Conservation (phyloP, 306 rosid species). For the Mucuna pruriens region DNA sequence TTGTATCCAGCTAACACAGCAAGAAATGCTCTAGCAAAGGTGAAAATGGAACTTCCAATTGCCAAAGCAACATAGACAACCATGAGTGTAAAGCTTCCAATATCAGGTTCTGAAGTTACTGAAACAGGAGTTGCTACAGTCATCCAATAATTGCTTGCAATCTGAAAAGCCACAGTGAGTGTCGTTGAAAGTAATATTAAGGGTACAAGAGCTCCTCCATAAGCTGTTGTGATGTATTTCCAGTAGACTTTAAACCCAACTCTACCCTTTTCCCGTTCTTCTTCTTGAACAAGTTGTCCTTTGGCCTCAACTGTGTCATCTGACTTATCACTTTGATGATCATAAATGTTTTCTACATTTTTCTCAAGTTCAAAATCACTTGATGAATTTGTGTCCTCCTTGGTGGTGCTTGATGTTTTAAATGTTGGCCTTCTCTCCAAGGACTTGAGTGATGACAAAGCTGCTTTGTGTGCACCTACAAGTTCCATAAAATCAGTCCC, state of each 20-base stretch:
- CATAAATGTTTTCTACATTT: constrained; percentile 45
- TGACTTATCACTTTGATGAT: constrained; percentile 40
- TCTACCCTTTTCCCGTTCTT: constrained; percentile 85
- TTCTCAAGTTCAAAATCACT: constrained; percentile 38
- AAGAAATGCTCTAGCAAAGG: constrained; percentile 54
- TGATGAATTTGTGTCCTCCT: constrained; percentile 37
- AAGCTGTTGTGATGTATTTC: constrained; percentile 69
- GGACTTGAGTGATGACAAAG: constrained; percentile 61
- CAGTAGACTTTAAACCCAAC: constrained; percentile 75
- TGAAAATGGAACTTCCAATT: constrained; percentile 60
- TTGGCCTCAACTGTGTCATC: constrained; percentile 48
- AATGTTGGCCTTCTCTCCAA: constrained; percentile 38
- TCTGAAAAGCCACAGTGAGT: constrained; percentile 59
- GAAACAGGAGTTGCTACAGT: constrained; percentile 81
- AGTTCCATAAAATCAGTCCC: constrained; percentile 83
- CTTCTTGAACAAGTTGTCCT: constrained; percentile 88
- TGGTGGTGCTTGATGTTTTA: constrained; percentile 23
- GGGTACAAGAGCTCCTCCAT: constrained; percentile 88
- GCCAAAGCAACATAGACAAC: constrained; percentile 67
- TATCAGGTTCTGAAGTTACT: constrained; percentile 47
- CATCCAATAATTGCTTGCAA: constrained; percentile 91
- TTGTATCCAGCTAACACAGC: constrained; percentile 60
- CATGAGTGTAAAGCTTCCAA: constrained; percentile 54
- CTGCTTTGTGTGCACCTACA: constrained; percentile 82
- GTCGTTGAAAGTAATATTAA: constrained; percentile 60